Conservation (phyloP, 108 stramenopile genomes). For the Nitzschia sp. region DNA sequence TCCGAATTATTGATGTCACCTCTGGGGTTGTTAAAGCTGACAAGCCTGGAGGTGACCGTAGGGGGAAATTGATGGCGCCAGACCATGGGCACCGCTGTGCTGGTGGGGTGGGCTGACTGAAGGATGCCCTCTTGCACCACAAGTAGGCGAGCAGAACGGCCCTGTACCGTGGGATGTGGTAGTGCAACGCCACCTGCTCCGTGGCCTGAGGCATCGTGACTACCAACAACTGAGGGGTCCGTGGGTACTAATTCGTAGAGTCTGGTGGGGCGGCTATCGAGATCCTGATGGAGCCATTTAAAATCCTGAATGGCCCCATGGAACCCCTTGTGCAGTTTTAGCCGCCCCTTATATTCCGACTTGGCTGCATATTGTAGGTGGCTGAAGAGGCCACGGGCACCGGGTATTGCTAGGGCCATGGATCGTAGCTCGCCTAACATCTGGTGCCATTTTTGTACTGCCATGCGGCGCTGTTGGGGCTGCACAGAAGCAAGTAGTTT, state of each 20-base stretch:
- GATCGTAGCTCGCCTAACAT: conserved; percentile 47
- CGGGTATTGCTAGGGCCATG: conserved; percentile 48
- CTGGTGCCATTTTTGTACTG: conserved; percentile 34
- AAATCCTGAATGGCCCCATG: neutral
- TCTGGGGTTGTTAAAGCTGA: conserved; percentile 26
- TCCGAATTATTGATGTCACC: conserved; percentile 45
- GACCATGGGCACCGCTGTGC: conserved; percentile 26
- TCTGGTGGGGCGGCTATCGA: conserved; percentile 31
- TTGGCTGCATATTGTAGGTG: conserved; percentile 43
- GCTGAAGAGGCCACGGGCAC: conserved; percentile 37
- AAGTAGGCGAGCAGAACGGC: neutral
- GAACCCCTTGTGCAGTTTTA: neutral
- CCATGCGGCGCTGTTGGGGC: neutral
- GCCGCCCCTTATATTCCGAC: neutral
- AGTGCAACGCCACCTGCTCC: conserved; percentile 40
- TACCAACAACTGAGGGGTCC: conserved; percentile 20
- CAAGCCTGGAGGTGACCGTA: conserved; percentile 9
- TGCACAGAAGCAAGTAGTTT: conserved; percentile 14
- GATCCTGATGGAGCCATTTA: neutral
- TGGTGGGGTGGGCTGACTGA: neutral
- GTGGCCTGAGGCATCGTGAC: conserved; percentile 30
- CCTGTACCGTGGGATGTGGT: neutral
- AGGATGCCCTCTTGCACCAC: neutral
- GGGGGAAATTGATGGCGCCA: conserved; percentile 43
- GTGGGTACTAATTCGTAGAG: conserved; percentile 42